These are phyloP conservation scores for Eucalyptus viminalis DNA, from an alignment of 345 rosid species.

Conservation along the genomic window DNA sequence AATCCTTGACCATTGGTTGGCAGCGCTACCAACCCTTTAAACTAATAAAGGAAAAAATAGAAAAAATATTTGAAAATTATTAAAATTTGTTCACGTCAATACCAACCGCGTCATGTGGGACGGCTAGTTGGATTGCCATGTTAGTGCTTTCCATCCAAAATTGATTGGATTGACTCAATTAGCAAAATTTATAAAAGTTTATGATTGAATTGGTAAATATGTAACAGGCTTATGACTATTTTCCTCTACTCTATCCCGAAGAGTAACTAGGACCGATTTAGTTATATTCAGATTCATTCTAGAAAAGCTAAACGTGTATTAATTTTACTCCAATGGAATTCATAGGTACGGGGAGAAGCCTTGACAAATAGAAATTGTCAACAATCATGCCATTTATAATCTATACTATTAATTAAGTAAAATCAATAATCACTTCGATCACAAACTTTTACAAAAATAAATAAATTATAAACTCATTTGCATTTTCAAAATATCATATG, in stretches of 20 bases:
- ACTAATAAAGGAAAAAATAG: neutral
- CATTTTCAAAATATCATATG: neutral
- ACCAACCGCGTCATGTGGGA: neutral
- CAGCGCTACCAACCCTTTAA: rapidly evolving
- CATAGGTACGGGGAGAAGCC: no score
- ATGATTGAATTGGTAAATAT: neutral
- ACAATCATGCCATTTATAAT: neutral
- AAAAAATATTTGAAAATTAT: no score
- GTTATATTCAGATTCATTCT: no score
- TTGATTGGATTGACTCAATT: neutral
- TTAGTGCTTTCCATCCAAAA: neutral
- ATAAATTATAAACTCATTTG: neutral
- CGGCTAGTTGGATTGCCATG: neutral
- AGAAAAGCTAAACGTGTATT: no score
- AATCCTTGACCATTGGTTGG: no score
- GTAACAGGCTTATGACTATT: neutral
- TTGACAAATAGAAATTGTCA: no score
- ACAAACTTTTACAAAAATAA: neutral
- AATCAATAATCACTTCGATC: neutral
- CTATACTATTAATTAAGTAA: neutral
- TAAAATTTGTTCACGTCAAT: neutral
- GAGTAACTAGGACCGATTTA: no score
- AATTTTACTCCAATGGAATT: no score
- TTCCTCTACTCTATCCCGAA: no score
- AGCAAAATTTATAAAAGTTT: no score